A percentile compares a stretch with the other conserved stretches of the same genome.
phyloP scores from a whole-genome alignment of 768 basidiomycete species.

The Leucocoprinus leucothites region DNA sequence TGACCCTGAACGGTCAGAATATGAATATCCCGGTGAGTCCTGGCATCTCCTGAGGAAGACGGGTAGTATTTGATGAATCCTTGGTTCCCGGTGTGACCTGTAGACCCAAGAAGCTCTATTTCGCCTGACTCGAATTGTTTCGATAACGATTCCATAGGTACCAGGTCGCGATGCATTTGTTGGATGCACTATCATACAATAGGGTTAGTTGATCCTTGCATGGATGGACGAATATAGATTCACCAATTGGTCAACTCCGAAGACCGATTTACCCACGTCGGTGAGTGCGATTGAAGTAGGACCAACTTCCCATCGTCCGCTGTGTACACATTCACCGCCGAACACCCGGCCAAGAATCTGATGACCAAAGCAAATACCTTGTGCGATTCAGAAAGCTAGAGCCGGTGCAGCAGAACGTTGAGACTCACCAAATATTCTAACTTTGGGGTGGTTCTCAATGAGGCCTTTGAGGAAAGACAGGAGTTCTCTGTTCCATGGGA shows the following conservation, averaged over 20 bases:
- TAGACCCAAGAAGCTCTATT: slow-evolving; percentile 65
- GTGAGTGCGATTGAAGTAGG: slow-evolving; percentile 66
- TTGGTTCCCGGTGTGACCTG: slow-evolving; percentile 55
- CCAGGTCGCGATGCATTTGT: slow-evolving; percentile 89
- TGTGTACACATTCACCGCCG: slow-evolving; percentile 66
- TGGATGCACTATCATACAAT: slow-evolving; percentile 56
- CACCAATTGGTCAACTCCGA: slow-evolving; percentile 45
- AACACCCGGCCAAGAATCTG: slow-evolving; percentile 71
- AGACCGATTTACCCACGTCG: slow-evolving; percentile 62
- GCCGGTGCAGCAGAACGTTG: not conserved
- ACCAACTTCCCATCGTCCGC: slow-evolving; percentile 79
- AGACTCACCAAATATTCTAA: slow-evolving; percentile 70
- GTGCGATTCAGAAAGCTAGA: slow-evolving; percentile 2
- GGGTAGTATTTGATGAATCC: slow-evolving; percentile 60
- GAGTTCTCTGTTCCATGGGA: slow-evolving; percentile 71
- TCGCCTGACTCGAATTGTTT: slow-evolving; percentile 30
- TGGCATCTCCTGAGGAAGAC: not conserved
- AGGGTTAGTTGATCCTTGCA: not conserved
- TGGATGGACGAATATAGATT: slow-evolving; percentile 2
- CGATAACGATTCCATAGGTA: slow-evolving; percentile 41
- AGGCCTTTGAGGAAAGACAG: slow-evolving; percentile 55
- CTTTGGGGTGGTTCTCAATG: slow-evolving; percentile 43
- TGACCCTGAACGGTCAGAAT: slow-evolving; percentile 88
- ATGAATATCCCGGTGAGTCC: slow-evolving; percentile 46
- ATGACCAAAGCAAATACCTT: slow-evolving; percentile 92